phyloP scores from a whole-genome alignment of 768 basidiomycete species.

The Boletellus sp. region DNA sequence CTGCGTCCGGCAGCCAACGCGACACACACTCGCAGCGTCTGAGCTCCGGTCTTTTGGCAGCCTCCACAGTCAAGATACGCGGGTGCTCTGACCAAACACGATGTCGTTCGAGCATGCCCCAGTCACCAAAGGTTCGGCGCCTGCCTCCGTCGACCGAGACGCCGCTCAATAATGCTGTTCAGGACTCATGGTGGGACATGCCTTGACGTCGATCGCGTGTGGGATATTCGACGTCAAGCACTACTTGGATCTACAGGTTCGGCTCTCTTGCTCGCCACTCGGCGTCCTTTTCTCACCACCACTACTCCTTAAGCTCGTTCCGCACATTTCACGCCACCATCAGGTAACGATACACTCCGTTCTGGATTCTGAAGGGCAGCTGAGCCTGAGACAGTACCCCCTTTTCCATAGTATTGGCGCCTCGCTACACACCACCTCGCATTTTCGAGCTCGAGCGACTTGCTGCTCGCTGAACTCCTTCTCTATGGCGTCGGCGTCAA shows the following conservation, averaged over 20 bases:
- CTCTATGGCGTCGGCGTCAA: constrained; percentile 67
- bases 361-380: constrained; percentile 11
- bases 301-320: constrained; percentile 57
- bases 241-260: constrained; percentile 79
- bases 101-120: constrained; percentile 85
- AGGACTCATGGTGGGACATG: constrained; percentile 78
- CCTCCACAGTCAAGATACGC: neutral
- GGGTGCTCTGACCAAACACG: neutral
- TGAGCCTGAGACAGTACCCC: constrained; percentile 32
- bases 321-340: constrained; percentile 85
- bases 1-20: neutral
- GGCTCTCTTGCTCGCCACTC: constrained; percentile 13
- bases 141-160: neutral
- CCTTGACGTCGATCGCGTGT: constrained; percentile 65
- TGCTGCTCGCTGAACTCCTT: constrained; percentile 71
- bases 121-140: constrained; percentile 70
- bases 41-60: neutral
- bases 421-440: constrained; percentile 68
- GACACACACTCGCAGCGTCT: neutral
- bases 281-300: constrained; percentile 1
- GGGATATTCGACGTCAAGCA: constrained; percentile 86
- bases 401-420: constrained; percentile 74
- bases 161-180: constrained; percentile 3
- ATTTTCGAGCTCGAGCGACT: constrained; percentile 81
- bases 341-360: constrained; percentile 50